Base-by-base conservation (phyloP, 805 yeast species). In the Monosporozyma unispora region DNA sequence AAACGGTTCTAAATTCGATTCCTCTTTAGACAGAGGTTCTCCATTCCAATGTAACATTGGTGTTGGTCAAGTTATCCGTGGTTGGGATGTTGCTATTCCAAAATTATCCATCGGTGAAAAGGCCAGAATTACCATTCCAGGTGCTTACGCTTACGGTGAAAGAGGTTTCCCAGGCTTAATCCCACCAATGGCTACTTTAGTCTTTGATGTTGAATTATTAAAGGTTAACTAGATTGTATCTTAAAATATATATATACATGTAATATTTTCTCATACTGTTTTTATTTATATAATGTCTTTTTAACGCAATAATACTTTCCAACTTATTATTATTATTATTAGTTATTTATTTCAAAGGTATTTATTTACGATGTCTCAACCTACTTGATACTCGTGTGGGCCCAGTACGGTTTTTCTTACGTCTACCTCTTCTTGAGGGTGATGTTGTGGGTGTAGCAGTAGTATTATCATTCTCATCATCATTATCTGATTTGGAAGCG, bases 131-230 rank as follows among this genome's bases (percentile, higher is more conserved):
- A 88, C 95, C 61, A 88, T 91, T 62, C 95, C 96, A 62, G 95
- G 96, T 57, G 80, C 81, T 62, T 84, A 87, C 73, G 98, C 95
- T 59, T 91, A 91, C 72, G 97, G 97, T 55, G 78, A 79, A 57
- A 82, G 95, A 72, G 98, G 98, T 46, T 88, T 85, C 82, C 97
- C 97, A 59, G 96, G 96, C 59, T 75, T 88, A 66, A 91, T 91
- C 66, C 98, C 98, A 57, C 96, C 96, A 60, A 88, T 87, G 70
- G 95, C 97, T 56, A 90, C 96, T 59, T 79, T 91, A 72, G 74
- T 87, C 61, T 86, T 86, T 59, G 93, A 86, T 59, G 93, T 86
- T 54, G 91, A 86, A 70, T 77, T 86, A 61, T 62, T 72, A 61
- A 72, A 70, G 62, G 68, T 71, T 52, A 72, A 71, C 65, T 72